Evolutionary conservation across 805 yeast genomes (phyloP), one percentile per base, ranked within the genome.

Genomic region (Cyberlindnera lachancei): DNA sequence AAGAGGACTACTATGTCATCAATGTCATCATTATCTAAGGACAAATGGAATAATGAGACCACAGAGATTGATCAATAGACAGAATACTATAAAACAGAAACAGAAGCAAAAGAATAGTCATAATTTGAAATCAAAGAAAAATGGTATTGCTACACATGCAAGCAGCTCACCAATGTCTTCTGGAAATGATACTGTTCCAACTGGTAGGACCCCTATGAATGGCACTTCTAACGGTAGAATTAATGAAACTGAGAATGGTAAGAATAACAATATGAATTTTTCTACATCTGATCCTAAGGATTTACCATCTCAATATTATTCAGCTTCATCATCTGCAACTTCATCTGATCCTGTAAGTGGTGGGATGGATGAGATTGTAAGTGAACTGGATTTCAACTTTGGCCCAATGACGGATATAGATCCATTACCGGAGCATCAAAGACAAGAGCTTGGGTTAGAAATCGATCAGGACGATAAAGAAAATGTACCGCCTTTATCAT

Each of bases 311-410:
- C 37, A 32, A 8, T 35, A 33, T 28, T 32, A 41, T 21, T n/a
- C n/a, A n/a, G n/a, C n/a, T n/a, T n/a, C n/a, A n/a, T n/a, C n/a
- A n/a, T n/a, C n/a, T n/a, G 37, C 33, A 25, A 37, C 41, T 30
- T 48, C 52, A 2, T 45, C 58, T 25, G 48, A 50, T 37, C 44
- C 49, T 10, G 6, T 70, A 66, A 31, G 68, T 67, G 35, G 59
- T 51, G n/a, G n/a, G n/a, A 64, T 59, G 56, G 48, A 45, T 23
- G 52, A 48, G 25, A 45, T 46, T 40, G 49, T 42, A 35, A 49
- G 40, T 42, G 55, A 54, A 22, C 43, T 48, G 50, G 63, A 46
- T 46, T 47, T 50, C 32, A 39, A 37, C 18, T 39, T 41, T 37
- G 53, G 46, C 2, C 56, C 56, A 20, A 36, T 52, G 44, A 52